A percentile compares a stretch with the other conserved stretches of the same genome.
These are phyloP conservation scores for Pseudogymnoascus sp. DNA, from an alignment of 2,329 filamentous ascomycete genomes.

Conservation along the genomic window DNA sequence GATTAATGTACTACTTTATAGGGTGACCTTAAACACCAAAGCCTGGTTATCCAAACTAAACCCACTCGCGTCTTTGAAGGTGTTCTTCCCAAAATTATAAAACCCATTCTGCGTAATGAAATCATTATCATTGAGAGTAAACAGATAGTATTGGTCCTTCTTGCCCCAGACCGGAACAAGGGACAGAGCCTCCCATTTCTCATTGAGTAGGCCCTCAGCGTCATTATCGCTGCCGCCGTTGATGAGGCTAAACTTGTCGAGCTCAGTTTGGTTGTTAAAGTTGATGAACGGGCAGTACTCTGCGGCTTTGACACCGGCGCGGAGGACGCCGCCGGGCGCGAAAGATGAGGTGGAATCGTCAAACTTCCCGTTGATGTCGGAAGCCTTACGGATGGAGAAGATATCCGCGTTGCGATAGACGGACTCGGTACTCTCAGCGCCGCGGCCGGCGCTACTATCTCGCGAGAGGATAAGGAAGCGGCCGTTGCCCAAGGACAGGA, in stretches of 20 bases:
- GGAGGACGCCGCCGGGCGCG: constrained; percentile 42
- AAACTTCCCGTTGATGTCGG: constrained; percentile 45
- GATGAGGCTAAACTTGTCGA: constrained; percentile 57
- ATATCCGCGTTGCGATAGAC: constrained; percentile 63
- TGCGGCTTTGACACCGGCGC: constrained; percentile 45
- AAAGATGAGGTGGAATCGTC: constrained; percentile 31
- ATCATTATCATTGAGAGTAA: constrained; percentile 64
- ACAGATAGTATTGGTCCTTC: constrained; percentile 57
- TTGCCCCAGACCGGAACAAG: constrained; percentile 45
- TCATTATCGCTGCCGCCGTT: constrained; percentile 55
- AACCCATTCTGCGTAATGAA: constrained; percentile 63
- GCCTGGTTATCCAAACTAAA: constrained; percentile 50
- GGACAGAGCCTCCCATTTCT: constrained; percentile 68
- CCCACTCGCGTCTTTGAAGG: constrained; percentile 46
- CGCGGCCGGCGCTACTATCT: constrained; percentile 53
- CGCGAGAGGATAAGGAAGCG: constrained; percentile 61
- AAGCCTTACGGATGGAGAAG: constrained; percentile 54
- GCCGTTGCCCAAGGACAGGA: constrained; percentile 52
- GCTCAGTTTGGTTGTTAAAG: constrained; percentile 56
- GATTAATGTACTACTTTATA: constrained; percentile 2
- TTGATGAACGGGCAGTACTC: constrained; percentile 59
- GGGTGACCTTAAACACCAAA: constrained; percentile 41
- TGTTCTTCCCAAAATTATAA: constrained; percentile 45
- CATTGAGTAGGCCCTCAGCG: constrained; percentile 49
- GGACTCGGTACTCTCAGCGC: constrained; percentile 42